Evolutionary conservation across 2,329 filamentous ascomycete genomes (phyloP).

Genomic region (Aspergillus sp.): DNA sequence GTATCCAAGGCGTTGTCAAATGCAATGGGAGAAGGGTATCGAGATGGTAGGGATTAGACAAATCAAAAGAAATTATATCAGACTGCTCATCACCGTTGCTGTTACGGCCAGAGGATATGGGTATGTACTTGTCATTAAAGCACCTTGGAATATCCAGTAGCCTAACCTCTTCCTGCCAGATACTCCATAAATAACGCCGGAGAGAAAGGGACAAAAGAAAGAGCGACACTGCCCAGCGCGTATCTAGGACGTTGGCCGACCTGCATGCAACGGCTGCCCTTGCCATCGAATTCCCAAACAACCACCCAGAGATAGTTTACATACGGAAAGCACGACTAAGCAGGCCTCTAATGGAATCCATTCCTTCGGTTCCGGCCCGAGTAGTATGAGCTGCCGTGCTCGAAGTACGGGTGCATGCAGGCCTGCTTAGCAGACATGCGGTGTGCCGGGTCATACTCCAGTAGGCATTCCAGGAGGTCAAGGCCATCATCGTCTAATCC

Average conservation of each 20-base stretch:
- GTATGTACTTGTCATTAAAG: slow-evolving; percentile 23
- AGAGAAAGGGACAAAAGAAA: slow-evolving; percentile 17
- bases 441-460: slow-evolving; percentile 78
- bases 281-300: no score
- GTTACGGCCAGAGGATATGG: no score
- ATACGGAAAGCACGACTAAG: slow-evolving; percentile 10
- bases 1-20: no score
- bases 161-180: slow-evolving; percentile 20
- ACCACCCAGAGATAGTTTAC: slow-evolving; percentile 8
- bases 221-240: slow-evolving; percentile 2
- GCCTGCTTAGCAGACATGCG: slow-evolving; percentile 85
- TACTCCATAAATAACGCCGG: slow-evolving; percentile 24
- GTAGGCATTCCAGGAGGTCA: slow-evolving; percentile 52
- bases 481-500: slow-evolving; percentile 57
- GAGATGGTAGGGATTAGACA: no score
- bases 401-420: slow-evolving; percentile 76
- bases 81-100: no score
- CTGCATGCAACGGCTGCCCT: no score
- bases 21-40: background rate
- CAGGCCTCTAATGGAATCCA: slow-evolving; percentile 28
- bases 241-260: no score
- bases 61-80: no score
- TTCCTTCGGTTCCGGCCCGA: slow-evolving; percentile 34
- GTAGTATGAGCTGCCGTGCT: slow-evolving; percentile 40
- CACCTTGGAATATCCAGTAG: slow-evolving; percentile 21